phyloP scores from a whole-genome alignment of 2,329 filamentous ascomycete genomes.

The Penicillium sp. region DNA sequence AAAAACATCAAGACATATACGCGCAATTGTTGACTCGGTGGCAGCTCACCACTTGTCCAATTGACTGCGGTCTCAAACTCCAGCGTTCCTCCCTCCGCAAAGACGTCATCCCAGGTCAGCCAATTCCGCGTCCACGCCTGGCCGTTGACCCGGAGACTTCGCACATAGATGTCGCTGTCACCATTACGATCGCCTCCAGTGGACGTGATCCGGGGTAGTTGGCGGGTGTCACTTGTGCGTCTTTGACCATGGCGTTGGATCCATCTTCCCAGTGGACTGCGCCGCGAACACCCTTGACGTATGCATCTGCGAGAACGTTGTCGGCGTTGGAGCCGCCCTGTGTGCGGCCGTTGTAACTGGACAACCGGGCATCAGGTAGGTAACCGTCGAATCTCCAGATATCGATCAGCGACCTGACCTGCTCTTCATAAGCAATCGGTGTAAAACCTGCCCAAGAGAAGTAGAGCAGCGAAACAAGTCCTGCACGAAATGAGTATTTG shows the following conservation, averaged over 20 bases:
- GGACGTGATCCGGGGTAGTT: constrained; percentile 56
- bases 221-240: constrained; percentile 60
- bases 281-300: constrained; percentile 60
- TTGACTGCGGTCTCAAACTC: constrained; percentile 55
- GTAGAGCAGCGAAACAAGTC: constrained; percentile 61
- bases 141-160: constrained; percentile 63
- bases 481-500: constrained; percentile 30
- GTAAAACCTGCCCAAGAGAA: constrained; percentile 60
- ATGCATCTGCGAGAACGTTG: constrained; percentile 68
- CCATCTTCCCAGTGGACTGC: constrained; percentile 61
- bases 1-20: background rate
- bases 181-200: constrained; percentile 46
- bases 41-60: constrained; percentile 58
- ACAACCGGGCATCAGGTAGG: constrained; percentile 62
- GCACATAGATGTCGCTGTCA: constrained; percentile 55
- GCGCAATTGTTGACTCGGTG: constrained; percentile 49
- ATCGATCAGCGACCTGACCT: constrained; percentile 63
- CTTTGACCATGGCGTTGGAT: constrained; percentile 60
- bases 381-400: constrained; percentile 63
- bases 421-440: constrained; percentile 61
- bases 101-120: constrained; percentile 63
- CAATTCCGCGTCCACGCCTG: constrained; percentile 59
- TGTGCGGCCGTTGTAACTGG: constrained; percentile 63
- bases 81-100: constrained; percentile 58
- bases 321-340: constrained; percentile 69